Percentiles rank a stretch among this genome's conserved stretches.
Evolutionary conservation across 2,329 filamentous ascomycete species (phyloP).

Genomic region (Zymoseptoria pseudotritici): DNA sequence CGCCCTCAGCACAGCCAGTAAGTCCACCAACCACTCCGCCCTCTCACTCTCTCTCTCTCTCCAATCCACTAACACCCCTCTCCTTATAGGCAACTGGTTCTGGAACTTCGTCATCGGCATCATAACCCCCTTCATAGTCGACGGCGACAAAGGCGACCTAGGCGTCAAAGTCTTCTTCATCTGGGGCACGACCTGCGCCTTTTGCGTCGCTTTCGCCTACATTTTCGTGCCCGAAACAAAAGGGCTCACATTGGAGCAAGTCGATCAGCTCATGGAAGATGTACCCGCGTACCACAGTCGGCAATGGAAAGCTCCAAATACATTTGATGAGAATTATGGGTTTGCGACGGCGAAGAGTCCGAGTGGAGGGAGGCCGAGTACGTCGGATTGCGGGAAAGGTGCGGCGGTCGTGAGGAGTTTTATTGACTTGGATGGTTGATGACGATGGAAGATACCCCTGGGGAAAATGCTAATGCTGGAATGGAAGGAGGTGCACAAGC

Average conservation of each 20-base stretch:
- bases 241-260: constrained; percentile 34
- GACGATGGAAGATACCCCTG: not conserved
- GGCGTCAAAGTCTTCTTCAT: constrained; percentile 42
- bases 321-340: constrained; percentile 23
- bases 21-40: not conserved
- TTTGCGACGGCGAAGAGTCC: not conserved
- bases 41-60: not conserved
- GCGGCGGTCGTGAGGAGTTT: not conserved
- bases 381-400: not conserved
- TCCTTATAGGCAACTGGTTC: constrained; percentile 50
- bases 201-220: constrained; percentile 31
- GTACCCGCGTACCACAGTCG: constrained; percentile 35
- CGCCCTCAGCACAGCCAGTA: constrained; percentile 65
- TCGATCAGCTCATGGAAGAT: constrained; percentile 40
- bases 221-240: constrained; percentile 35
- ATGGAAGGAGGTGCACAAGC: too few relatives aligned
- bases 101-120: constrained; percentile 49
- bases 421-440: not conserved
- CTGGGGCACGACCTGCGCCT: constrained; percentile 34
- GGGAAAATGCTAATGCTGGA: too few relatives aligned
- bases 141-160: constrained; percentile 48
- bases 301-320: constrained; percentile 26
- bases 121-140: constrained; percentile 67
- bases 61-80: not conserved
- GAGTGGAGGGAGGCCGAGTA: not conserved